Evolutionary conservation across 2,329 filamentous ascomycete species (phyloP).

Genomic region (Calycina marina): DNA sequence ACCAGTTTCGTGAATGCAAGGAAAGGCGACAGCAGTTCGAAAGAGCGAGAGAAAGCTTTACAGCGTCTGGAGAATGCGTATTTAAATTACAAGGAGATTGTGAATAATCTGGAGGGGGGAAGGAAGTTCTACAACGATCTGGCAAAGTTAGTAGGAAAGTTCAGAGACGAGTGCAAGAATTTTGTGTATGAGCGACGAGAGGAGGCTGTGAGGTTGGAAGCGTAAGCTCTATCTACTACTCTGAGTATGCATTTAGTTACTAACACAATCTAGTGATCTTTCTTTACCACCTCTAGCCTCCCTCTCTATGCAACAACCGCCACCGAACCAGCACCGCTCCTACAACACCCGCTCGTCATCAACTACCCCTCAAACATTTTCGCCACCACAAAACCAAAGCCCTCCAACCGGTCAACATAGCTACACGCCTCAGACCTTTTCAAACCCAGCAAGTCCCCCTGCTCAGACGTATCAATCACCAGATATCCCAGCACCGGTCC

Average conservation of each 20-base stretch:
- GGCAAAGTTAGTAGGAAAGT: constrained; percentile 70
- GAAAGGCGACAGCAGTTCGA: constrained; percentile 41
- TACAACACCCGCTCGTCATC: constrained; percentile 11
- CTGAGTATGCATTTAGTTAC: not conserved
- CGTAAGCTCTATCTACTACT: constrained; percentile 33
- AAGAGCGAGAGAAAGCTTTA: constrained; percentile 71
- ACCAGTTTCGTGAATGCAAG: constrained; percentile 59
- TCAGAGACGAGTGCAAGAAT: constrained; percentile 63
- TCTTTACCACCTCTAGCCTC: constrained; percentile 7
- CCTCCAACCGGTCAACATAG: constrained; percentile 6
- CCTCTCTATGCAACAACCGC: constrained; percentile 18
- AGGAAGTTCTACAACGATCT: constrained; percentile 97
- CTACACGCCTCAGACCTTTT: constrained; percentile 1
- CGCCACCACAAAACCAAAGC: constrained; percentile 8
- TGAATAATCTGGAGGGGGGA: constrained; percentile 79
- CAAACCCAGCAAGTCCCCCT: not conserved
- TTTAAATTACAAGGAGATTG: constrained; percentile 90
- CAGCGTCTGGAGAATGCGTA: constrained; percentile 85
- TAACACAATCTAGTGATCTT: constrained; percentile 17
- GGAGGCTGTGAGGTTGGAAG: constrained; percentile 67
- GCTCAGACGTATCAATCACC: constrained; percentile 2
- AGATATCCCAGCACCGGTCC: constrained; percentile 30
- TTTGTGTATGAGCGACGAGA: constrained; percentile 71
- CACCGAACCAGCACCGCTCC: constrained; percentile 7
- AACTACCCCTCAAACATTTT: constrained; percentile 20